Evolutionary conservation across 2,329 filamentous ascomycete species (phyloP).

Genomic region (Claviceps sp.): DNA sequence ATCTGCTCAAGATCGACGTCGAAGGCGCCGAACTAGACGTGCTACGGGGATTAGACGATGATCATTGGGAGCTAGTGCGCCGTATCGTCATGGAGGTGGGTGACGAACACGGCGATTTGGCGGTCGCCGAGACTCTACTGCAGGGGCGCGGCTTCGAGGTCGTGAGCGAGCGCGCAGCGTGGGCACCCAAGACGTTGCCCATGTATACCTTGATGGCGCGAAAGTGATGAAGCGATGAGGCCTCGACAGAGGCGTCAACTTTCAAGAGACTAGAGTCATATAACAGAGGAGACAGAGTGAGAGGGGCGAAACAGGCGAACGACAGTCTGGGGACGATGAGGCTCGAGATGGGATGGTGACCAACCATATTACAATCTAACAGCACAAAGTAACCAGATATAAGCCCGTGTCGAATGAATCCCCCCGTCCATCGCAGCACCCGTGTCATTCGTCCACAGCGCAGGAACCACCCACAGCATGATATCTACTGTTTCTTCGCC

Average conservation of each 20-base stretch:
- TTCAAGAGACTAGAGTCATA: background rate
- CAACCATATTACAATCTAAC: too few species aligned
- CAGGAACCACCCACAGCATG: too few species aligned
- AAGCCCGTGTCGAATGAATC: too few species aligned
- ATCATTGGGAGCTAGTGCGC: conserved; percentile 10
- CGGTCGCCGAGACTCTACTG: conserved; percentile 9
- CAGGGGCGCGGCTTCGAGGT: conserved; percentile 11
- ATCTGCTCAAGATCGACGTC: conserved; percentile 17
- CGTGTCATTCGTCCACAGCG: too few species aligned
- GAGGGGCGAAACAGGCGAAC: too few species aligned
- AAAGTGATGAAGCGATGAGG: background rate
- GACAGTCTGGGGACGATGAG: too few species aligned
- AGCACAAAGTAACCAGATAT: too few species aligned
- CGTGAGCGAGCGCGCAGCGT: conserved; percentile 5
- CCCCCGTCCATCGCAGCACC: too few species aligned
- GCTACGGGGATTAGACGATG: conserved; percentile 11
- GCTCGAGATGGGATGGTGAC: too few species aligned
- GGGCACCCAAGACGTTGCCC: background rate
- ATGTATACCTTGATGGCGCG: background rate
- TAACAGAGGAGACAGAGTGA: background rate
- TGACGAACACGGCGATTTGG: conserved; percentile 6
- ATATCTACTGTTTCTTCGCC: background rate
- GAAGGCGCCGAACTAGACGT: conserved; percentile 14
- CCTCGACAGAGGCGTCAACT: background rate
- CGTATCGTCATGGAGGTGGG: conserved; percentile 12